Evolutionary conservation across 176 grass and related monocot species (phyloP), one percentile per base, ranked within the genome.

Genomic region (Aegilops bicornis): DNA sequence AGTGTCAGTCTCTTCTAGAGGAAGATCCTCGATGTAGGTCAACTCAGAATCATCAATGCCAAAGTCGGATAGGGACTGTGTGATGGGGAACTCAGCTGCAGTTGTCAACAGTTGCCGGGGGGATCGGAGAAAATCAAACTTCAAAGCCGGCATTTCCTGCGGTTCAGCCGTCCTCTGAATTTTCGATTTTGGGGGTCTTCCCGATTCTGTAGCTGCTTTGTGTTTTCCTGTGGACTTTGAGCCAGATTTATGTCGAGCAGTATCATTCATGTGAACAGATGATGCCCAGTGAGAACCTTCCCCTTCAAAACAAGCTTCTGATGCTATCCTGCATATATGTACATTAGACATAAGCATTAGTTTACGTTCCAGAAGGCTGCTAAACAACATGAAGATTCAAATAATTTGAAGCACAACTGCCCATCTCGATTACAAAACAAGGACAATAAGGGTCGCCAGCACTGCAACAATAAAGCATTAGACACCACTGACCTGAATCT

Each of bases 241-340:
- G 75, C 90, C 85, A 70, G 82, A 82, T 91, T 89, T 92, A 14
- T 93, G 83, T 39, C 89, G 81, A 69, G 39, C 69, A 8, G 62
- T 11, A 70, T 91, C 92, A 64, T 33, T 78, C 78, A 85, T 65
- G 20, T 91, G 87, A 85, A 99, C 89, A 72, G 92, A 90, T 88
- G 75, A 91, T 79, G 94, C 92, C 97, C 97, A 94, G 73, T 77
- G 79, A 69, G 72, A 95, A 37, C 97, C 91, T 77, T 97, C 97
- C 83, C 97, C 94, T 83, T 97, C 94, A 63, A 93, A 81, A 85
- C 92, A 99, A 79, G 89, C 89, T 91, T 89, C 89, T 45, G 94
- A 94, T 84, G 92, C 90, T 78, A 93, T 58, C 83, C 97, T 99
- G 88, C 76, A 87, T 79, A 63, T 3, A 86, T 67, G 60, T 58